Base-by-base conservation (phyloP, 1,284 basidiomycete genomes). In the Anthracocystis panici-leucophaei region DNA sequence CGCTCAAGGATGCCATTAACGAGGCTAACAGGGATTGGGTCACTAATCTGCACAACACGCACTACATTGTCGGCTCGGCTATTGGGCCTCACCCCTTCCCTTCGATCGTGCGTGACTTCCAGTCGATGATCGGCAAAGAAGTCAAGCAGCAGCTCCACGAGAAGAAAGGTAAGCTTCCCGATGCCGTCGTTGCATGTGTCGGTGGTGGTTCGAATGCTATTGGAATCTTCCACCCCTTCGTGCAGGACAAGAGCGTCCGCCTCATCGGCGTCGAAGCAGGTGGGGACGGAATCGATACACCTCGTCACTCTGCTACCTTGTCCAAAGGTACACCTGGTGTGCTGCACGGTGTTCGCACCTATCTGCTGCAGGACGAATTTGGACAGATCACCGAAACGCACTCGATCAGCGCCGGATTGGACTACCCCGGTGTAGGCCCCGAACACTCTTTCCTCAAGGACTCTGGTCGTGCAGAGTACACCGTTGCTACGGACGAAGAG, bases 31-130 rank as follows among this genome's bases (percentile, higher is more conserved):
- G 79, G n/a, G 95, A 97, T 87, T 99, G 97, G 97, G 96, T 98
- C 21, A 95, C 95, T 48, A 96, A 98, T 86, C 90, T 99, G 35
- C 65, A 64, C 50, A 85, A 80, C 20, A 98, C 96, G 2, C 95
- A 99, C 87, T 99, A 98, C 88, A 90, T 97, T 74, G 93, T 99
- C 76, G 97, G 97, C 42, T 97, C 95, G 21, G 94, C 92, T 35
- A 97, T 99, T 78, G 97, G 97, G 8, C 97, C 97, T 18, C 96
- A 98, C 86, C 97, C 97, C 1, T 99, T 99, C 91, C 97, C 97
- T 1, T 97, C 95, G 35, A 93, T 99, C 68, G 96, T 99, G 50
- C 91, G 96, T 60, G 97, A 99, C 87, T 98, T 97, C 90, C 97
- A 99, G 86, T 91, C 92, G 75, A 90, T 99, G 55, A 99, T 99